phyloP scores from a whole-genome alignment of 495 filamentous ascomycete species.

The Lasiosphaeria ovina region DNA sequence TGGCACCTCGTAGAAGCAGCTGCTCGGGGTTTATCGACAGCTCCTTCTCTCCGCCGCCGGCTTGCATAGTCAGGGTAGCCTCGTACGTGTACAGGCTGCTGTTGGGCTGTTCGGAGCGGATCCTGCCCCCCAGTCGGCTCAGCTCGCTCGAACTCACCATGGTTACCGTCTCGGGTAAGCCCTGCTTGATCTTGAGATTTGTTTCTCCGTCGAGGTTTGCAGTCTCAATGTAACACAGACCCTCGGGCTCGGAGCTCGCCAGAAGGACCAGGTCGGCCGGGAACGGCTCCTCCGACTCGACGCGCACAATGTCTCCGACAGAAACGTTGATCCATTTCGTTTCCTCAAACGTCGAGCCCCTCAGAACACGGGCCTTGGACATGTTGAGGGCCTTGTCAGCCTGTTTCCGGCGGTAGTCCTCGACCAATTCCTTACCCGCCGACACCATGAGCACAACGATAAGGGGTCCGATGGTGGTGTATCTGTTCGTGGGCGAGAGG shows the following conservation, averaged over 20 bases:
- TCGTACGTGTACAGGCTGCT: constrained; percentile 99
- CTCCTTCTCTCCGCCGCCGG: constrained; percentile 95
- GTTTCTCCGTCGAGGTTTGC: constrained; percentile 98
- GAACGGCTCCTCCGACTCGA: constrained; percentile 95
- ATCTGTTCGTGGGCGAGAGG: constrained; percentile 90
- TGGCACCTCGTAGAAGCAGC: constrained; percentile 86
- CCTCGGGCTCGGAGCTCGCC: constrained; percentile 95
- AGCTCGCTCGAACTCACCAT: constrained; percentile 85
- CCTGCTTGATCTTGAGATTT: constrained; percentile 99
- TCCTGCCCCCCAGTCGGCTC: constrained; percentile 77
- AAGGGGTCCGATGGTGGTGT: constrained; percentile 93
- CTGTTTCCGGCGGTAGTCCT: constrained; percentile 86
- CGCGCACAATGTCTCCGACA: constrained; percentile 91
- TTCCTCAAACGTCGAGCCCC: constrained; percentile 81
- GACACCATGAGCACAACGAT: constrained; percentile 88
- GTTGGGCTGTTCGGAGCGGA: constrained; percentile 96
- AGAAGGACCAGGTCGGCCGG: constrained; percentile 91
- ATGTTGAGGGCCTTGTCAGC: constrained; percentile 87
- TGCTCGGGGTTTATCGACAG: constrained; percentile 66
- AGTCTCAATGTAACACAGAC: constrained; percentile 98
- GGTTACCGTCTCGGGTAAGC: constrained; percentile 86
- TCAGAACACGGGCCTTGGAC: constrained; percentile 79
- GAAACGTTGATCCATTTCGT: constrained; percentile 90
- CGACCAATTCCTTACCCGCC: constrained; percentile 89
- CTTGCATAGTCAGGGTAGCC: constrained; percentile 88